Base-by-base conservation (phyloP, 169 alveolate genomes). In the Theileria annulata region DNA sequence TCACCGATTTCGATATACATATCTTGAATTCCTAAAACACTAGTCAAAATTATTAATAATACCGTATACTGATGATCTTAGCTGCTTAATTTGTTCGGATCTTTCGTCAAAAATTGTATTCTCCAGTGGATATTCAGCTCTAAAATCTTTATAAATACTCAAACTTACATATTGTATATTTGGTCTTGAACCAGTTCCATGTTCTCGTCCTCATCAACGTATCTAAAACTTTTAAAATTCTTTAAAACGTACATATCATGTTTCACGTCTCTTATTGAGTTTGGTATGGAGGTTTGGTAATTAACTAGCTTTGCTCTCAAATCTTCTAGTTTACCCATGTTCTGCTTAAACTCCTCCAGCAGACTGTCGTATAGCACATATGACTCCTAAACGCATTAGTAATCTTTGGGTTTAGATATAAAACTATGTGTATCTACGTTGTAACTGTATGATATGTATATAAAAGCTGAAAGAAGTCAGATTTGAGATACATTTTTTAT, bases 1-100 rank as follows among this genome's bases (percentile, higher is more conserved):
- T 84, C 90, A 12, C 90, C 87, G n/a, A 84, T 77, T 33, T 84
- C 86, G 27, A 77, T 56, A 64, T 84, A 84, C 75, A 84, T 30
- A 47, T 84, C 90, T 35, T 77, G 86, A 42, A 84, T 71, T 8
- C 79, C 83, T 66, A 69, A 0, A 4, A 66, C 37, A 27, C 17
- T 28, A 58, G 3, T 56, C 64, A 56, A 5, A 42, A 1, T 1
- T 68, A 12, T 6, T 30, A 12, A 42, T 8, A 23, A 19, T 72
- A 59, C 79, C 89, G 68, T 82, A 74, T 6, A 82, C 86, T 54
- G 74, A 72, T 47, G 75, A n/a, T 23, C 89, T 59, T 37, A 82
- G 28, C 23, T 68, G 69, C 25, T 66, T 62, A 10, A 82, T 82
- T 56, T 82, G 86, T 49, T 82, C 78, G 58, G 89, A 82, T 28